phyloP scores from a whole-genome alignment of 139 green algal species.

The Marvania coccoides region DNA sequence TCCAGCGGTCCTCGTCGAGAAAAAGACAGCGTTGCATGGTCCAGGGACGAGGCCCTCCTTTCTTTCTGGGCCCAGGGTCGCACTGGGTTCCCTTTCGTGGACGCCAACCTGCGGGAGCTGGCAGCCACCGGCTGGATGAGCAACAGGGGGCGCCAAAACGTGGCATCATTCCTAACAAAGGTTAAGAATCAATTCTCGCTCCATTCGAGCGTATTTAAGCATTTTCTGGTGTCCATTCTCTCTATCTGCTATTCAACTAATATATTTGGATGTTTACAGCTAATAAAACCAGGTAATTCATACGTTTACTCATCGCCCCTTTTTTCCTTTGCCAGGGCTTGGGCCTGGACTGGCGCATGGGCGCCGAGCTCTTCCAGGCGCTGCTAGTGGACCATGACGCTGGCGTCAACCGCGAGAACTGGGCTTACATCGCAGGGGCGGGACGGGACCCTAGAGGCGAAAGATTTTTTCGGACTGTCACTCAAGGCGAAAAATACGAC shows the following conservation, averaged over 20 bases:
- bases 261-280: too few relatives aligned
- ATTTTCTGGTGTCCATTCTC: too few relatives aligned
- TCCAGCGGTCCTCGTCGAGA: too few relatives aligned
- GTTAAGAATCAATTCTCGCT: too few relatives aligned
- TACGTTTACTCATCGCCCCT: too few relatives aligned
- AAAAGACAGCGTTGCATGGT: slow-evolving; percentile 13
- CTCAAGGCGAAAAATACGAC: slow-evolving; percentile 52
- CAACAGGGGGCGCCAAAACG: slow-evolving; percentile 71
- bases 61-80: slow-evolving; percentile 42
- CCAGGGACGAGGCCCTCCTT: slow-evolving; percentile 9
- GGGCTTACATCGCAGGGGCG: slow-evolving; percentile 39
- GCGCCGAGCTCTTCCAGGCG: slow-evolving; percentile 63
- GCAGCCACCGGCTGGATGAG: slow-evolving; percentile 68
- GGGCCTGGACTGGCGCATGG: slow-evolving; percentile 69
- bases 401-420: slow-evolving; percentile 67
- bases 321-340: too few relatives aligned
- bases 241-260: too few relatives aligned
- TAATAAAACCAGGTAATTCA: too few relatives aligned
- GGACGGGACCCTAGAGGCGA: slow-evolving; percentile 44
- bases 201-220: too few relatives aligned
- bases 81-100: slow-evolving; percentile 76
- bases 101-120: slow-evolving; percentile 83
- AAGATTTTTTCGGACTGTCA: slow-evolving; percentile 45
- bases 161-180: slow-evolving; percentile 43
- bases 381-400: slow-evolving; percentile 67